Base-by-base conservation (phyloP, 495 filamentous ascomycete genomes). In the Parathielavia appendiculata region DNA sequence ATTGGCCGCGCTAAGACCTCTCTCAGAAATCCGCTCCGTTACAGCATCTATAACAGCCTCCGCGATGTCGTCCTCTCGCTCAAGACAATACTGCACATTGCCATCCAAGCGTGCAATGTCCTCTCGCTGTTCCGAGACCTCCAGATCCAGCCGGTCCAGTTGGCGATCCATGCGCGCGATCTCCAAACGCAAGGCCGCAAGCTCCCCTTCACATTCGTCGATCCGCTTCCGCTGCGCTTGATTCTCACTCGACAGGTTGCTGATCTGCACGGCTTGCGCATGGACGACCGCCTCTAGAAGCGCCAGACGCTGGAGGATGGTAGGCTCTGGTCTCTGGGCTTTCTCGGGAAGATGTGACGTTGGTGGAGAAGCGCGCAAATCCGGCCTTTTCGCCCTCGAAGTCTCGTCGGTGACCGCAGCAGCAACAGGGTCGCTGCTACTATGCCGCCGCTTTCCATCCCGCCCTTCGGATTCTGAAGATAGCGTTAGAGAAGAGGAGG, bases 211-310 rank as follows among this genome's bases (percentile, higher is more conserved):
- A 43, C n/a, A 43, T 16, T 43, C 40, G n/a, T 43, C 40, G 40
- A 43, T 43, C 40, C 40, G 40, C 40, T 43, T 43, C 13, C 40
- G 40, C 40, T 43, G 40, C 40, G 40, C 40, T 43, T 43, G 40
- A 16, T 43, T 43, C 40, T 43, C 40, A 17, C 40, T 43, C 40
- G 40, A 43, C 40, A 43, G 40, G 40, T 43, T 43, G 40, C 40
- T 43, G 40, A 43, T 43, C 40, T 43, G 40, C 40, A 43, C 40
- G n/a, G 40, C 40, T 43, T 43, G 40, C 6, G 40, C 40, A 43
- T 43, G 40, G 40, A 43, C 40, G 40, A 43, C 13, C 17, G 40
- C 40, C 40, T 43, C 40, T 4, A 43, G 40, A 19, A 43, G 40
- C 40, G 40, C 40, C n/a, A 43, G 40, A 43, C 40, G 40, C 16